Percentiles rank a stretch among this genome's conserved stretches.
These are phyloP conservation scores for Colletotrichum sp. DNA, from an alignment of 2,329 filamentous ascomycete species.

Conservation along the genomic window DNA sequence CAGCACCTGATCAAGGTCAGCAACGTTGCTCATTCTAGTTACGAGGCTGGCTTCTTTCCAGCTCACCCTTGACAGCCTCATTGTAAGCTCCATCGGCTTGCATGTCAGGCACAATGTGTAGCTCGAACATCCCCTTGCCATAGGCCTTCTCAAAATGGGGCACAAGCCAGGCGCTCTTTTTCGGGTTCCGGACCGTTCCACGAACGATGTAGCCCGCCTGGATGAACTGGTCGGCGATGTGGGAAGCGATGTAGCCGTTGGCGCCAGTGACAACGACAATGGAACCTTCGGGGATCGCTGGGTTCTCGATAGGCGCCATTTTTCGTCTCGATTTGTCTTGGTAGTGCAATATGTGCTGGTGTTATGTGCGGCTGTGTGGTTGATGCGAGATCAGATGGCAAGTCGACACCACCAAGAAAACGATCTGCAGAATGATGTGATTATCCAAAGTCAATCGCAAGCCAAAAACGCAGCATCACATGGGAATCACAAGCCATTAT, in stretches of 20 bases:
- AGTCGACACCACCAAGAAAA: neutral
- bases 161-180: conserved; percentile 36
- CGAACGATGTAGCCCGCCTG: conserved; percentile 46
- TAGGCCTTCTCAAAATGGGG: conserved; percentile 34
- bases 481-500: neutral
- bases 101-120: conserved; percentile 39
- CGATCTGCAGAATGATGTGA: neutral
- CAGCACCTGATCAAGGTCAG: neutral
- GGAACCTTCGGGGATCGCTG: conserved; percentile 31
- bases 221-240: conserved; percentile 44
- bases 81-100: conserved; percentile 26
- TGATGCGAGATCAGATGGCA: neutral
- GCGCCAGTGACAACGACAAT: conserved; percentile 44
- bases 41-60: neutral
- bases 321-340: neutral
- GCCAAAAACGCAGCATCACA: neutral
- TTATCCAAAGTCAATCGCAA: neutral
- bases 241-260: conserved; percentile 46
- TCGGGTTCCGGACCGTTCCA: conserved; percentile 42
- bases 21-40: neutral
- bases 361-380: neutral
- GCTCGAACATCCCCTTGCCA: conserved; percentile 36
- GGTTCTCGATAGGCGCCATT: neutral
- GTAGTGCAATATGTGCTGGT: neutral
- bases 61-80: conserved; percentile 32